Conservation (phyloP, 805 yeast genomes). For the Helenozyma rhizophorensis region DNA sequence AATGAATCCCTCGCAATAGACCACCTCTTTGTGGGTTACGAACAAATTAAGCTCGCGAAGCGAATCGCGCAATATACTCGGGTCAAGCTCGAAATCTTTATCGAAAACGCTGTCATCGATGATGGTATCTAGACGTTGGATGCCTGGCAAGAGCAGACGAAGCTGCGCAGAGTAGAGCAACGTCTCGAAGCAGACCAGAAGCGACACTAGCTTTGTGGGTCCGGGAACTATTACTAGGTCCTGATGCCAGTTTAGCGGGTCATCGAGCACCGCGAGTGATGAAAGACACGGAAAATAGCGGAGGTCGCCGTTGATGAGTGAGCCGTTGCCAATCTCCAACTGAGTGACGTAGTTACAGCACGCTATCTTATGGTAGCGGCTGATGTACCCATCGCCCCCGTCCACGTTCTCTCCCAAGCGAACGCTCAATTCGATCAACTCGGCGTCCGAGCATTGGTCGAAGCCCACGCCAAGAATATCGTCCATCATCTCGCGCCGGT, state of each 20-base stretch:
- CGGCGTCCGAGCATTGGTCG: no score
- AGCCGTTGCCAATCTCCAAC: conserved; percentile 21
- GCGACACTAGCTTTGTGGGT: conserved; percentile 2
- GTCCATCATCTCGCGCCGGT: conserved; percentile 15
- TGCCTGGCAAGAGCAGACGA: no score
- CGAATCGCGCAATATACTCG: no score
- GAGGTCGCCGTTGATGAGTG: conserved; percentile 13
- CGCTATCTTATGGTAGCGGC: no score
- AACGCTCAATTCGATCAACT: no score
- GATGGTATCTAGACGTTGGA: no score
- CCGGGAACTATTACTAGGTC: not conserved
- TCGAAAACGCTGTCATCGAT: no score
- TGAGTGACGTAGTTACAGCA: no score
- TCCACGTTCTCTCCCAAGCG: no score
- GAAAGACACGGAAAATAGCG: conserved; percentile 16
- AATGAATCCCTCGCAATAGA: conserved; percentile 10
- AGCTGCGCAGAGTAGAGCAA: conserved; percentile 6
- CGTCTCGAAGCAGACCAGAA: conserved; percentile 17
- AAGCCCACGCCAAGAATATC: no score
- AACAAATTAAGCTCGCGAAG: conserved; percentile 13
- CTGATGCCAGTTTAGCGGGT: not conserved
- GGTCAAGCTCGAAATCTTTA: no score
- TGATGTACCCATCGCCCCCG: conserved; percentile 6
- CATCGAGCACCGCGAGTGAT: conserved; percentile 20
- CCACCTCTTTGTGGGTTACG: conserved; percentile 9